Conservation (phyloP, 2,329 filamentous ascomycete species). For the Colletotrichum echinochloae region DNA sequence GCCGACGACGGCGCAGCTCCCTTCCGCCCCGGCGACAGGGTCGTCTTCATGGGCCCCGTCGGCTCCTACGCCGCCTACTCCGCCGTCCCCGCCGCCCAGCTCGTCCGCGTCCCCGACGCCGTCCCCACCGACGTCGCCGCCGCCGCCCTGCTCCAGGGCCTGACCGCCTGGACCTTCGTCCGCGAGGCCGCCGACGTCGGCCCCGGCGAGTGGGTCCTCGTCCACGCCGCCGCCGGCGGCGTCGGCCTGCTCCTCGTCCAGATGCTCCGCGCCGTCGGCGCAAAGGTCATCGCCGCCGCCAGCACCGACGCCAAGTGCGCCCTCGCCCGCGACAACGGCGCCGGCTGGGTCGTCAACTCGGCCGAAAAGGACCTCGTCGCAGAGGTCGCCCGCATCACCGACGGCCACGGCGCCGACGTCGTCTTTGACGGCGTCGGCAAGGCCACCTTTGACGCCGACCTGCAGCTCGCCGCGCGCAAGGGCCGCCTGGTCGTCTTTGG, state of each 20-base stretch:
- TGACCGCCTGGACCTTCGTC: conserved; percentile 85
- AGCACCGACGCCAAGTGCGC: conserved; percentile 78
- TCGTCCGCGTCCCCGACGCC: conserved; percentile 72
- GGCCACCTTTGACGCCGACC: conserved; percentile 82
- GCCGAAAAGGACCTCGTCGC: conserved; percentile 66
- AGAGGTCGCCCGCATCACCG: conserved; percentile 76
- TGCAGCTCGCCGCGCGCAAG: conserved; percentile 81
- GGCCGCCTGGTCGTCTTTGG: conserved; percentile 84
- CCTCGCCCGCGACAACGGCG: conserved; percentile 77
- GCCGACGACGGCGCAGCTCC: conserved; percentile 51
- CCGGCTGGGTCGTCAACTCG: conserved; percentile 79
- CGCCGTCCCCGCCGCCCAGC: conserved; percentile 63
- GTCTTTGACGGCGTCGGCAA: conserved; percentile 91
- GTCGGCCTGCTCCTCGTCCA: conserved; percentile 82
- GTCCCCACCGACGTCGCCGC: conserved; percentile 74
- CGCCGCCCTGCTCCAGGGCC: conserved; percentile 80
- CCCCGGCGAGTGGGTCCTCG: conserved; percentile 82
- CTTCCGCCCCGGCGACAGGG: conserved; percentile 75
- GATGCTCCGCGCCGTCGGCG: conserved; percentile 78
- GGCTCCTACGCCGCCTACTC: conserved; percentile 69
- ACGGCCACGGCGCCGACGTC: conserved; percentile 77
- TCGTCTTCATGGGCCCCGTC: conserved; percentile 72
- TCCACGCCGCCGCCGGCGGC: conserved; percentile 88
- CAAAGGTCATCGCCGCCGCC: conserved; percentile 83
- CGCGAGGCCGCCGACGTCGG: conserved; percentile 82